Evolutionary conservation across 495 filamentous ascomycete genomes (phyloP), one percentile per base, ranked within the genome.

Genomic region (Mytilinidion resinicola): DNA sequence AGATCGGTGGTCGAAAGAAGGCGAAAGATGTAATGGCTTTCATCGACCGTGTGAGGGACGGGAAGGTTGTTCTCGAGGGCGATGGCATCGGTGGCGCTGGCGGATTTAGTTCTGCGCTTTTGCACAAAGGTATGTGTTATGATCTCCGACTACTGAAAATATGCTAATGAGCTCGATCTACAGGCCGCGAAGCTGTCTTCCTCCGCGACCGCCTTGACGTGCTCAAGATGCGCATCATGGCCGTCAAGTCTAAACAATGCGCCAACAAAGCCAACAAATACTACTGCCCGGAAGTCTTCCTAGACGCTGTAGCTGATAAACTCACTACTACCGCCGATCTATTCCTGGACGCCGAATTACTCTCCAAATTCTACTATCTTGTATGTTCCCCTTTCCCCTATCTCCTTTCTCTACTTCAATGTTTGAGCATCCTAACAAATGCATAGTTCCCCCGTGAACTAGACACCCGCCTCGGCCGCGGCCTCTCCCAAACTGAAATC

Each of bases 341-440:
- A 0, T 99, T 99, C 79, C 82, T 99, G 9, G 96, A 99, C 64
- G 95, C 96, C 37, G 93, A 99, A 75, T 80, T 99, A 25, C 80
- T 99, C 41, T 90, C 88, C 4, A 95, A 97, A 68, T 99, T 97
- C 66, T 96, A 96, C 75, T 91, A 95, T 69, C 86, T 92, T 68
- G 71, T 74, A 64, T 63, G 70, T 61, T n/a, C 1, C 3, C 9
- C 9, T 33, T 38, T 42, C 57, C 4, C 19, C 54, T 9, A 48
- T 51, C 38, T 1, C 15, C 1, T 3, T 43, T 4, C 44, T 9
- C 38, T 7, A 36, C 51, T 37, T 35, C 3, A 9, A 14, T 30
- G 17, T 21, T 1, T 43, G 34, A 10, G 4, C 25, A 6, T 47
- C 21, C 57, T 61, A 34, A 47, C 41, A 10, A 39, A 9, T 48